Evolutionary conservation across 345 rosid species (phyloP).

Genomic region (Ceriops zippeliana): DNA sequence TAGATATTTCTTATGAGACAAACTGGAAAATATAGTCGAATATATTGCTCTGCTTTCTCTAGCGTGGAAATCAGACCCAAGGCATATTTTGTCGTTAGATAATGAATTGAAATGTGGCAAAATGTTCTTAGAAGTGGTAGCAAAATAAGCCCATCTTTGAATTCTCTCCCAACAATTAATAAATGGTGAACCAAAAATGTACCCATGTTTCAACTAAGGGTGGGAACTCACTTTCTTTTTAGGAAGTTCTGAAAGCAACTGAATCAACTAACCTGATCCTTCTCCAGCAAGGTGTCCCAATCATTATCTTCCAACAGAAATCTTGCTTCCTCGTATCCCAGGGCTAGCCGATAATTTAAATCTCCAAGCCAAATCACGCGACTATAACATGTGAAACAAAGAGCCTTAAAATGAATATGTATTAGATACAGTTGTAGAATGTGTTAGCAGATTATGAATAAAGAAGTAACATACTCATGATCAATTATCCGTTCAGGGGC

Average conservation of each 20-base stretch:
- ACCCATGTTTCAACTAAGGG: neutral
- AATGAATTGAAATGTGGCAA: too few relatives aligned
- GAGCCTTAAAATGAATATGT: neutral
- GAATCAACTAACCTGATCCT: constrained; percentile 67
- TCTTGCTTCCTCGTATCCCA: constrained; percentile 81
- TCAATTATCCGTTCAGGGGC: constrained; percentile 70
- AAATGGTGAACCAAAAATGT: neutral
- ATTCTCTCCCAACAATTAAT: neutral
- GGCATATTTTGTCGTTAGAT: too few relatives aligned
- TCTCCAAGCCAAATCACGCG: constrained; percentile 96
- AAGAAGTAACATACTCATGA: constrained; percentile 60
- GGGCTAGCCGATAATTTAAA: constrained; percentile 71
- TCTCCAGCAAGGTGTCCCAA: constrained; percentile 76
- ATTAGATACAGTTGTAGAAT: neutral
- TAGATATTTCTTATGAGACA: too few relatives aligned
- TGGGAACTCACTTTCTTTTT: neutral
- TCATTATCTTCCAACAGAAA: constrained; percentile 61
- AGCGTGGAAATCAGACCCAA: too few relatives aligned
- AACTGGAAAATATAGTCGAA: too few relatives aligned
- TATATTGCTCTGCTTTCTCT: too few relatives aligned
- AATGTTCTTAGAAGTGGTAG: neutral
- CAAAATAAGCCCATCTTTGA: neutral
- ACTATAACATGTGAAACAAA: constrained; percentile 31
- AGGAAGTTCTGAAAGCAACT: neutral
- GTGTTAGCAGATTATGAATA: neutral